phyloP scores from a whole-genome alignment of 352 stramenopile genomes.

The Nothophytophthora sp. region DNA sequence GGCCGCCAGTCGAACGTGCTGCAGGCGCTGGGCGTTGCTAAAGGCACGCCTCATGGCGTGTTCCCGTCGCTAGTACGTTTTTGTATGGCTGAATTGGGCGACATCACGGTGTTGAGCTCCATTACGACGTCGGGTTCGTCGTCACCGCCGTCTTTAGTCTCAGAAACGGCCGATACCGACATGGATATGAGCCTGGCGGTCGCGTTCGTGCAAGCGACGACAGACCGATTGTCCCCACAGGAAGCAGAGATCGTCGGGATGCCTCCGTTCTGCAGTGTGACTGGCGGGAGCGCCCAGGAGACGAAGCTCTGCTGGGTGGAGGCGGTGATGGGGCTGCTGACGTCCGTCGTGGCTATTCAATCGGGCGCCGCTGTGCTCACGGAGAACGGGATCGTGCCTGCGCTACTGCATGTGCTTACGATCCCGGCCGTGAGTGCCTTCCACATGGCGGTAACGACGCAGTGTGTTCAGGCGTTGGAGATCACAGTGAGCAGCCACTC shows the following conservation, averaged over 20 bases:
- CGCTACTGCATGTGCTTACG: constrained; percentile 76
- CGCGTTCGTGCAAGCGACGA: constrained; percentile 88
- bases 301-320: constrained; percentile 80
- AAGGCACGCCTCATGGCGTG: constrained; percentile 75
- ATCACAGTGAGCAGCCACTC: constrained; percentile 80
- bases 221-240: constrained; percentile 62
- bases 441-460: constrained; percentile 72
- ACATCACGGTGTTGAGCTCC: constrained; percentile 19
- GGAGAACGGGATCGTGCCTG: constrained; percentile 82
- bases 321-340: constrained; percentile 71
- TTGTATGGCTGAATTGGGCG: constrained; percentile 71
- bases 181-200: constrained; percentile 90
- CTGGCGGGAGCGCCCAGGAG: constrained; percentile 34
- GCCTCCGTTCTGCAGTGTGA: constrained; percentile 52
- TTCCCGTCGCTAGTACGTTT: constrained; percentile 85
- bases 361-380: constrained; percentile 76
- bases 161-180: constrained; percentile 67
- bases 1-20: constrained; percentile 83
- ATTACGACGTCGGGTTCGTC: constrained; percentile 4
- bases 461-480: constrained; percentile 83
- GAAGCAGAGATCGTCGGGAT: constrained; percentile 63
- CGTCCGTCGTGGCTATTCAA: constrained; percentile 75
- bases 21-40: constrained; percentile 71
- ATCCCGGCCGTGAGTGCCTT: constrained; percentile 53
- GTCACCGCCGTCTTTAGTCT: constrained; percentile 21